These are phyloP conservation scores for Lumnitzera racemosa DNA, from an alignment of 345 rosid species.

Conservation along the genomic window DNA sequence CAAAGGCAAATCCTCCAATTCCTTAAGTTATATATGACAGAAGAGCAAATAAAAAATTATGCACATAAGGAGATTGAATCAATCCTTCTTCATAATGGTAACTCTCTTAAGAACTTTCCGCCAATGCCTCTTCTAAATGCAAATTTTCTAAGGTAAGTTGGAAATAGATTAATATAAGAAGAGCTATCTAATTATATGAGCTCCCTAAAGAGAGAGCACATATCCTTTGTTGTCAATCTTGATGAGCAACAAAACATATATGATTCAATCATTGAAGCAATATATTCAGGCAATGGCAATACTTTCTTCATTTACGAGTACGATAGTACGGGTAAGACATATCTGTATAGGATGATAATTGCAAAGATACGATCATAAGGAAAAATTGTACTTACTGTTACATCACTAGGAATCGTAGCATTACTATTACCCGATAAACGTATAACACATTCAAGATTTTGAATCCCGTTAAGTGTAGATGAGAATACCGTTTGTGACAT, in stretches of 20 bases:
- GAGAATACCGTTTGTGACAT: too few species aligned
- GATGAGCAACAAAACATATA: too few species aligned
- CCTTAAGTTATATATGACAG: not conserved
- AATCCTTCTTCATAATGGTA: not conserved
- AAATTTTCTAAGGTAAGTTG: too few species aligned
- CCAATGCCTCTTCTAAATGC: not conserved
- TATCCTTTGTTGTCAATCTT: too few species aligned
- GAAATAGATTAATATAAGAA: too few species aligned
- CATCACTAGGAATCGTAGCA: not conserved
- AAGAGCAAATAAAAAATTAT: not conserved
- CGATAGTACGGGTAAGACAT: not conserved
- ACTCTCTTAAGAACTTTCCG: not conserved
- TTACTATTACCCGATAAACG: not conserved
- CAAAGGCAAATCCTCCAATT: not conserved
- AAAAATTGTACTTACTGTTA: not conserved
- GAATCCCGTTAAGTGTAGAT: not conserved
- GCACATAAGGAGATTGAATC: not conserved
- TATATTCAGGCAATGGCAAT: too few species aligned
- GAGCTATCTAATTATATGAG: too few species aligned
- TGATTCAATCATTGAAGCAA: too few species aligned
- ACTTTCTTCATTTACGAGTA: not conserved
- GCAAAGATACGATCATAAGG: not conserved
- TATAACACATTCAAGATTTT: constrained; percentile 1
- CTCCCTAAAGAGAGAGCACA: too few species aligned
- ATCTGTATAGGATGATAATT: not conserved